Conservation (phyloP, 1,284 basidiomycete species). For the Cryptococcus neoformans region DNA sequence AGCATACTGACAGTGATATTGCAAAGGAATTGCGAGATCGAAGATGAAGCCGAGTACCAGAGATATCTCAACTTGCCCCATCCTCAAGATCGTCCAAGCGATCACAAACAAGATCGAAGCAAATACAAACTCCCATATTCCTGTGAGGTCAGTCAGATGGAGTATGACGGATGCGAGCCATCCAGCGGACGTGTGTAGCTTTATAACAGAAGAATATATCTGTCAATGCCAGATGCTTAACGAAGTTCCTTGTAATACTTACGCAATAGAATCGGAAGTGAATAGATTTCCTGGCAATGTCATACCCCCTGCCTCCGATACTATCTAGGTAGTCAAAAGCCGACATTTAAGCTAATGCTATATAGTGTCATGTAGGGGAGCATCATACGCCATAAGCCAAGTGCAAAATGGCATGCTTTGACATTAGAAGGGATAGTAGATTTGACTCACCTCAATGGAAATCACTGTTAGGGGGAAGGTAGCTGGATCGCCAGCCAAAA, state of each 20-base stretch:
- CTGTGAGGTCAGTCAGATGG: slow-evolving; percentile 11
- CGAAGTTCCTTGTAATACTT: not conserved
- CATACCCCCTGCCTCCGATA: not conserved
- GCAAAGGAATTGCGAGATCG: slow-evolving; percentile 29
- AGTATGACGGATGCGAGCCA: slow-evolving; percentile 28
- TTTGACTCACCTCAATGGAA: too few species aligned
- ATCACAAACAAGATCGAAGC: slow-evolving; percentile 18
- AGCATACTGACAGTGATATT: slow-evolving; percentile 8
- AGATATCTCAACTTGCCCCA: slow-evolving; percentile 14
- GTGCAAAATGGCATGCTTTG: too few species aligned
- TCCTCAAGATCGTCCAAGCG: slow-evolving; percentile 23
- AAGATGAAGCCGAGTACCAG: slow-evolving; percentile 22
- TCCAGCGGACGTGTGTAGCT: slow-evolving; percentile 33
- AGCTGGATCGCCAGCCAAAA: too few species aligned
- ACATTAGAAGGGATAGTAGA: too few species aligned
- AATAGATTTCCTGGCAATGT: slow-evolving; percentile 5
- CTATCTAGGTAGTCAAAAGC: too few species aligned
- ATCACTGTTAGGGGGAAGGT: too few species aligned
- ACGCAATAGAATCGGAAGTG: slow-evolving; percentile 14
- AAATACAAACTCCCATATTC: slow-evolving; percentile 24
- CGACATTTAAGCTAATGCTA: too few species aligned
- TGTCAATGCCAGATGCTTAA: not conserved
- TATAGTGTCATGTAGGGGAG: too few species aligned
- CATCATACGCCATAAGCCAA: too few species aligned
- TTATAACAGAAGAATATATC: not conserved